These are phyloP conservation scores for Candida pseudoviswanathii DNA, from an alignment of 1,139 yeast genomes.

Conservation along the genomic window DNA sequence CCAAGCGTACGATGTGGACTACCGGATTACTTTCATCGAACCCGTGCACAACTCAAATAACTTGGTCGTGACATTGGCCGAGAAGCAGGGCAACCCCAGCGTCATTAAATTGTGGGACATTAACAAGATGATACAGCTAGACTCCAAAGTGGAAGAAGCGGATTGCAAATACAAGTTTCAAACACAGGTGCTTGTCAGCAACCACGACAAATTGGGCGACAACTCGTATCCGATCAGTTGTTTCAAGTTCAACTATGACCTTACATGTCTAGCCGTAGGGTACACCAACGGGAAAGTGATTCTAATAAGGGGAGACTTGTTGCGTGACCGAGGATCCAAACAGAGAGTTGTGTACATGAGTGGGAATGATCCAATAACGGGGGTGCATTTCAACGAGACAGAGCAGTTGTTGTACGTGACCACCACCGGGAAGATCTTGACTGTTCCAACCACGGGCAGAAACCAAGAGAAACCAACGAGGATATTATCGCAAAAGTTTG, in stretches of 20 bases:
- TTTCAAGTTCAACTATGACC: conserved; percentile 55
- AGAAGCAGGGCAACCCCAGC: conserved; percentile 69
- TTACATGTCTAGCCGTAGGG: conserved; percentile 76
- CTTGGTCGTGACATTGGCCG: conserved; percentile 71
- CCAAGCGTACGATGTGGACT: conserved; percentile 65
- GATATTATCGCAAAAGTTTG: conserved; percentile 60
- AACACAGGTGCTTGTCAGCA: conserved; percentile 13
- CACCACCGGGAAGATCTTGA: conserved; percentile 69
- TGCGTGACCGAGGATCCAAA: conserved; percentile 87
- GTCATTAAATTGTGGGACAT: conserved; percentile 75
- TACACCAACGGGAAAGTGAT: conserved; percentile 86
- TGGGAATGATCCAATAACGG: conserved; percentile 73
- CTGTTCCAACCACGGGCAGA: conserved; percentile 79
- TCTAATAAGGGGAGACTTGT: conserved; percentile 81
- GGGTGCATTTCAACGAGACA: conserved; percentile 56
- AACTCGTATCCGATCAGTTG: conserved; percentile 78
- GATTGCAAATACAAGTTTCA: conserved; percentile 16
- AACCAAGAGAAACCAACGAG: conserved; percentile 69
- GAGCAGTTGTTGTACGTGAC: conserved; percentile 55
- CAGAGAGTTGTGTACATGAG: conserved; percentile 78
- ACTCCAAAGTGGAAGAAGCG: conserved; percentile 39
- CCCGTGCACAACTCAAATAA: conserved; percentile 42
- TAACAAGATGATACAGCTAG: conserved; percentile 42
- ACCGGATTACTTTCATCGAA: conserved; percentile 59
- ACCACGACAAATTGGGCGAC: conserved; percentile 20